Conservation (phyloP, 2,329 filamentous ascomycete genomes). For the Ophiobolus disseminans region DNA sequence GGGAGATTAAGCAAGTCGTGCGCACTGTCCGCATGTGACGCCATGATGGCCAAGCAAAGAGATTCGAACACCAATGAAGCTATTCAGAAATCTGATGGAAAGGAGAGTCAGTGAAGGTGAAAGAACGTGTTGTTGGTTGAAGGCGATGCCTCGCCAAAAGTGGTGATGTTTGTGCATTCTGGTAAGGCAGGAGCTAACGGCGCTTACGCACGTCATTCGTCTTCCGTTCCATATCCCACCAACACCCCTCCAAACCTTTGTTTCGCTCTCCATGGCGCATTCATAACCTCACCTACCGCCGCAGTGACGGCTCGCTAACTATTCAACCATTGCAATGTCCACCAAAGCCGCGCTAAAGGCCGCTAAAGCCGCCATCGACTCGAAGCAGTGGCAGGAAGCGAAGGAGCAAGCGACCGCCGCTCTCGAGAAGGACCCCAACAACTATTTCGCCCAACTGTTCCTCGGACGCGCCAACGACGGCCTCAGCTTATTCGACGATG, state of each 20-base stretch:
- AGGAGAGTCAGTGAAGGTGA: neutral
- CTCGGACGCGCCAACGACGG: conserved; percentile 86
- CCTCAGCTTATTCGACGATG: conserved; percentile 71
- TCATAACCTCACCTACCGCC: conserved; percentile 24
- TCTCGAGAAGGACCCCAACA: conserved; percentile 74
- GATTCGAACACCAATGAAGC: neutral
- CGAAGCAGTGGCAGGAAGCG: conserved; percentile 79
- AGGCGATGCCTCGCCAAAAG: conserved; percentile 21
- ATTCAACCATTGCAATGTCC: conserved; percentile 31
- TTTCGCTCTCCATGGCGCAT: conserved; percentile 26
- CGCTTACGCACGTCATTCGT: conserved; percentile 38
- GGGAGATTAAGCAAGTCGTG: conserved; percentile 70
- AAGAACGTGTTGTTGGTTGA: neutral
- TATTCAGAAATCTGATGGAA: conserved; percentile 6
- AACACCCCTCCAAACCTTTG: conserved; percentile 17
- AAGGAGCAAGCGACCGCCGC: conserved; percentile 72
- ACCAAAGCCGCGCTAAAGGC: conserved; percentile 79
- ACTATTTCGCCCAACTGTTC: conserved; percentile 89
- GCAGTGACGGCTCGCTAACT: conserved; percentile 9
- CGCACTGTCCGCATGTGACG: conserved; percentile 45
- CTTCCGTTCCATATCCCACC: conserved; percentile 16
- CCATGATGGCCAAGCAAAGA: conserved; percentile 28
- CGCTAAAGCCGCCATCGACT: conserved; percentile 78
- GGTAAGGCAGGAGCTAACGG: conserved; percentile 35
- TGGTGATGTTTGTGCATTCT: conserved; percentile 31